Evolutionary conservation across 345 rosid genomes (phyloP), one percentile per base, ranked within the genome.

Genomic region (Gossypium anomalum): DNA sequence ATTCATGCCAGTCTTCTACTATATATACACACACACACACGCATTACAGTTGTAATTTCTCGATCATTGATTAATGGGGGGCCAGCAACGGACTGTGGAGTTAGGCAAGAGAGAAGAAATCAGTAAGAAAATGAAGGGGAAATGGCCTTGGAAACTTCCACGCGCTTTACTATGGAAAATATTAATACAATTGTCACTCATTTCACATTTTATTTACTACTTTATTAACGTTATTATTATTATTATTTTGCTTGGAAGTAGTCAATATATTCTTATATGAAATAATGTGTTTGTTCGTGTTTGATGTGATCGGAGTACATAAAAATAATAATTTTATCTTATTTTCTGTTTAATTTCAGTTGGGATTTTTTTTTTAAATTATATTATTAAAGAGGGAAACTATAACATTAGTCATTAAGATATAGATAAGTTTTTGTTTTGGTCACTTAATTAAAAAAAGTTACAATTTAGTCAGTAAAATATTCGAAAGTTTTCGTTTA

Each of bases 101-200:
- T 22, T 57, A 57, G 62, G 62, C 62, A 57, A 57, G 27, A 22
- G 16, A 57, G 62, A 57, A 57, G 62, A 57, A 57, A 57, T 57
- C 29, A 57, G 34, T 22, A 7, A 22, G 62, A 57, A 56, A 57
- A 57, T 34, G 7, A 2, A 22, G 4, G 27, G 7, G 62, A 22
- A 9, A 27, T 23, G 62, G 23, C 62, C 29, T 22, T 10, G 4
- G 29, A 57, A 57, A 57, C 15, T 57, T 57, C 62, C 62, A 11
- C 27, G 29, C 34, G 15, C 29, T 57, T 57, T 57, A 20, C 62
- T 2, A 11, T 11, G 62, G 62, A 57, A 19, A 56, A 56, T 3
- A 9, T 4, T n/a, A 53, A 53, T 2, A n/a, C 17, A n/a, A 17
- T 17, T n/a, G 58, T 53, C 14, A 9, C 61, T 22, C 62, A 11